Percentiles rank a stretch among this genome's conserved stretches.
phyloP scores from a whole-genome alignment of 148 eudicot species.

The Diospyros lotus region DNA sequence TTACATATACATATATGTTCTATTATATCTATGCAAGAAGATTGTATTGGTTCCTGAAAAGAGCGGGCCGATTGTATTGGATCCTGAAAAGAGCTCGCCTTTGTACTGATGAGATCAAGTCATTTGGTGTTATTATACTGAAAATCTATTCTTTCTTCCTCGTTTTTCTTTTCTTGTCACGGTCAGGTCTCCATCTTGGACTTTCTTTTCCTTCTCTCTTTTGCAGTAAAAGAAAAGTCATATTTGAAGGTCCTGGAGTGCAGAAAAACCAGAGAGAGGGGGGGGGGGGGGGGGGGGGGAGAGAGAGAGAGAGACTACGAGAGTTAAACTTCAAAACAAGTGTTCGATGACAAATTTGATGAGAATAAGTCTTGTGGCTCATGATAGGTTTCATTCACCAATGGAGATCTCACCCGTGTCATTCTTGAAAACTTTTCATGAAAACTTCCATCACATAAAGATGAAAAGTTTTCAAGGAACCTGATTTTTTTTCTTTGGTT shows the following conservation, averaged over 20 bases:
- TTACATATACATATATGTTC: too few relatives aligned
- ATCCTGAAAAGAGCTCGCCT: conserved; percentile 19
- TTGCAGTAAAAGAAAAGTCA: conserved; percentile 40
- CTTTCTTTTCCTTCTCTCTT: conserved; percentile 28
- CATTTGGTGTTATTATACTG: neutral
- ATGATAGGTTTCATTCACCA: neutral
- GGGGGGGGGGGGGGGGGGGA: neutral
- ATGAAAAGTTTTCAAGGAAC: neutral
- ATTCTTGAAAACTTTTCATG: neutral
- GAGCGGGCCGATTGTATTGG: conserved; percentile 6
- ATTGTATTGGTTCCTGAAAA: conserved; percentile 10
- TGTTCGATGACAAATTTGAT: conserved; percentile 5
- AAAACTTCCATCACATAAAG: neutral
- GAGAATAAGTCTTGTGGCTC: conserved; percentile 19
- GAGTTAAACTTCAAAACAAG: conserved; percentile 6
- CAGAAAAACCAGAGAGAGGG: neutral
- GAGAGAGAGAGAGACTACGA: neutral
- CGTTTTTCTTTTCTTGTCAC: neutral
- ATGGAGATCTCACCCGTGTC: neutral
- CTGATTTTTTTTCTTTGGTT: neutral
- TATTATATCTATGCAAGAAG: neutral
- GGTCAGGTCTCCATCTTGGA: conserved; percentile 49
- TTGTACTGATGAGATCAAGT: conserved; percentile 10
- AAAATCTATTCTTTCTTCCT: conserved; percentile 4
- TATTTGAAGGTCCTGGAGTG: conserved; percentile 10